phyloP scores from a whole-genome alignment of 202 grass and related monocot genomes.

The Elaeis oleifera region DNA sequence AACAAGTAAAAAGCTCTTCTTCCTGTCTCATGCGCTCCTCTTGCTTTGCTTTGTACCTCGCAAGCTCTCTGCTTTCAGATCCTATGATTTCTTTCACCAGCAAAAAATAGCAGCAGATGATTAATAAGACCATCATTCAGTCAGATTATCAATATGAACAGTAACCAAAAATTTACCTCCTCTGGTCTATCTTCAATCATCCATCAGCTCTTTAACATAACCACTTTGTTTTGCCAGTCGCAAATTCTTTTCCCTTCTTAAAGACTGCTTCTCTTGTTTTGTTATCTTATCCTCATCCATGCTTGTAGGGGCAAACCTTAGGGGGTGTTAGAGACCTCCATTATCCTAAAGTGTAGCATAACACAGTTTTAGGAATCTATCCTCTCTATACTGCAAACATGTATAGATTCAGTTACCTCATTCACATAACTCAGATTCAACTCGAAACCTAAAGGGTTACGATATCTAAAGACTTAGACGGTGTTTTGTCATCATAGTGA shows the following conservation, averaged over 20 bases:
- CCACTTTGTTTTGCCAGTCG: conserved; percentile 28
- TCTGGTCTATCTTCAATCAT: conserved; percentile 38
- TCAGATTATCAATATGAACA: not conserved
- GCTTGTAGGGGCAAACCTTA: conserved; percentile 51
- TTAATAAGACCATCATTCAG: not conserved
- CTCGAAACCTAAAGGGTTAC: too few species aligned
- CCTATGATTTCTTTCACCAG: conserved; percentile 44
- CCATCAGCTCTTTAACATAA: conserved; percentile 31
- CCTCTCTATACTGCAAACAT: too few species aligned
- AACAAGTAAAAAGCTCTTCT: conserved; percentile 63
- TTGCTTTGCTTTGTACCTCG: conserved; percentile 48
- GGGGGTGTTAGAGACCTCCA: conserved; percentile 57
- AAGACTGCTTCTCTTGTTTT: conserved; percentile 50
- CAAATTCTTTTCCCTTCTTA: conserved; percentile 52
- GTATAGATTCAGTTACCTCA: too few species aligned
- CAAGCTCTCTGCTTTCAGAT: conserved; percentile 37
- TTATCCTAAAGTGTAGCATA: conserved; percentile 25
- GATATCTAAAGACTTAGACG: too few species aligned
- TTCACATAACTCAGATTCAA: too few species aligned
- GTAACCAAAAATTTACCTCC: conserved; percentile 22
- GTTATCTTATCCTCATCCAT: conserved; percentile 57
- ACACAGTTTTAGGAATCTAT: too few species aligned
- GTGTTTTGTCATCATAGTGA: too few species aligned
- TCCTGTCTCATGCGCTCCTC: conserved; percentile 52
- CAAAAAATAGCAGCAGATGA: conserved; percentile 5